Evolutionary conservation across 1,284 basidiomycete species (phyloP).

Genomic region (Pseudozyma sp.): DNA sequence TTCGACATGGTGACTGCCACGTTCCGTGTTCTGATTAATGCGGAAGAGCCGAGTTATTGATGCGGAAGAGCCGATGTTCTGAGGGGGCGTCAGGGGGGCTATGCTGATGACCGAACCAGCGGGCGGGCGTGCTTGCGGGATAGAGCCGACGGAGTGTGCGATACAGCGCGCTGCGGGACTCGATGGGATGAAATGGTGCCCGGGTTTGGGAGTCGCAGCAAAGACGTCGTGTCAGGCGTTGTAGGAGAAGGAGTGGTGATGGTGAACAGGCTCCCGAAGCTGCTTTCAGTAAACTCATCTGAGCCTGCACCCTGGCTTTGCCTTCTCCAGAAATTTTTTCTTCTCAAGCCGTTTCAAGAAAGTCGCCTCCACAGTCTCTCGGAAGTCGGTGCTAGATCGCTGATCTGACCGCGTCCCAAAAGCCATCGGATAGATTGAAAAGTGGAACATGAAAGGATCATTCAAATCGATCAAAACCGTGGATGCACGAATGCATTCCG

Average conservation of each 20-base stretch:
- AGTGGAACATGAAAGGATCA: slow-evolving; percentile 9
- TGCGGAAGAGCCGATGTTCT: too few relatives aligned
- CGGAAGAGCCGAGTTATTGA: too few relatives aligned
- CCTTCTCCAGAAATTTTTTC: slow-evolving; percentile 28
- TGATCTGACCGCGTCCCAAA: not conserved
- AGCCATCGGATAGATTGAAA: slow-evolving; percentile 8
- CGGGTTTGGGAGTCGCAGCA: too few relatives aligned
- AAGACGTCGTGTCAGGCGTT: too few relatives aligned
- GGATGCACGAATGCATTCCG: slow-evolving; percentile 4
- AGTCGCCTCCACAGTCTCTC: slow-evolving; percentile 27
- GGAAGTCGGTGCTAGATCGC: slow-evolving; percentile 14
- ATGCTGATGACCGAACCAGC: too few relatives aligned
- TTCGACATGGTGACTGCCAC: slow-evolving; percentile 27
- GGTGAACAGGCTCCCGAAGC: not conserved
- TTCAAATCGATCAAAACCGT: slow-evolving; percentile 16
- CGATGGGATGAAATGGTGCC: too few relatives aligned
- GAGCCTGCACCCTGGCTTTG: slow-evolving; percentile 27
- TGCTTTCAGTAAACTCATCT: not conserved
- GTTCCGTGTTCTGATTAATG: too few relatives aligned
- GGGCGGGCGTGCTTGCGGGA: too few relatives aligned
- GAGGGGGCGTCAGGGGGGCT: too few relatives aligned
- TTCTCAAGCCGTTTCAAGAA: not conserved
- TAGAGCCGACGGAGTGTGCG: too few relatives aligned
- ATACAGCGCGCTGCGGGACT: too few relatives aligned
- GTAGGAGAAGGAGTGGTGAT: not conserved